A percentile compares a stretch with the other conserved stretches of the same genome.
Conservation (phyloP, 805 yeast genomes). For the Starmerella apis region DNA sequence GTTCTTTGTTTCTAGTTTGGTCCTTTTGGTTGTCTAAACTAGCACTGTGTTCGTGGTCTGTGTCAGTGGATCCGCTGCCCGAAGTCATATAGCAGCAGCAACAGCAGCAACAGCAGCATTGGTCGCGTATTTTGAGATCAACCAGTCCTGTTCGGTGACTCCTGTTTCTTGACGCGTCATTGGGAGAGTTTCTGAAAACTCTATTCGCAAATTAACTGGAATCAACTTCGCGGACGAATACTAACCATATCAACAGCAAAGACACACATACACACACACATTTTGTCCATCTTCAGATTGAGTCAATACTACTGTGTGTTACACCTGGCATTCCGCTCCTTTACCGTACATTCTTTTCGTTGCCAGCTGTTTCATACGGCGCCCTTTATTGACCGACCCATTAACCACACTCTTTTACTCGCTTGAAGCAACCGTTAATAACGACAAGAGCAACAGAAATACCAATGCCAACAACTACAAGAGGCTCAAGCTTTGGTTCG, state of each 20-base stretch:
- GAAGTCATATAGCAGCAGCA: no score
- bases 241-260: background rate
- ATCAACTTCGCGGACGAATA: constrained; percentile 1
- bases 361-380: background rate
- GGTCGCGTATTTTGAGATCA: background rate
- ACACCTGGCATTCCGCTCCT: background rate
- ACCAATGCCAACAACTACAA: background rate
- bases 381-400: constrained; percentile 1
- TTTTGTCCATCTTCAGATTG: background rate
- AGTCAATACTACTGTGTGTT: background rate
- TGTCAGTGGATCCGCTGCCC: no score
- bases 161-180: background rate
- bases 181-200: background rate
- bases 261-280: background rate
- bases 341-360: background rate
- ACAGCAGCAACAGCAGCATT: no score
- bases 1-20: background rate
- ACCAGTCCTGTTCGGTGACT: background rate
- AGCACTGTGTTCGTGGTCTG: background rate
- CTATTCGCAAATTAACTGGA: constrained; percentile 5
- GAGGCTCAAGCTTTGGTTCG: background rate
- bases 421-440: background rate
- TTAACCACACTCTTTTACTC: constrained; percentile 1
- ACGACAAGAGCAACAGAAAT: background rate
- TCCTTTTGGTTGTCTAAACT: background rate